phyloP scores from a whole-genome alignment of 2,329 filamentous ascomycete species.

The Aspergillus sp. region DNA sequence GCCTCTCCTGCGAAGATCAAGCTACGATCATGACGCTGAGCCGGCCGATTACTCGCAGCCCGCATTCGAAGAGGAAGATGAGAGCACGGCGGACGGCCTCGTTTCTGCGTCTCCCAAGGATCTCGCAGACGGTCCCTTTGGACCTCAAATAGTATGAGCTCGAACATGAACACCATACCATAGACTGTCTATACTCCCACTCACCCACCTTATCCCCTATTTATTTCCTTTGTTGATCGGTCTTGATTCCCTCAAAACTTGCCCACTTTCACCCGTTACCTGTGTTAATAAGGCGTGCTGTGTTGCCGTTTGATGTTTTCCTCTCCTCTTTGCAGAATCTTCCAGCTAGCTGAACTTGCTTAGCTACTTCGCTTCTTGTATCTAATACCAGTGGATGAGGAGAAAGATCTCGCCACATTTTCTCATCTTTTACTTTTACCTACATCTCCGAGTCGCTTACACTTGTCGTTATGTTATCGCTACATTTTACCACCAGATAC shows the following conservation, averaged over 20 bases:
- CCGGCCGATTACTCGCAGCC: constrained; percentile 52
- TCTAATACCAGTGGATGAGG: constrained; percentile 11
- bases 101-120: constrained; percentile 41
- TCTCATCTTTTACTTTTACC: constrained; percentile 10
- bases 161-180: neutral
- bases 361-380: constrained; percentile 11
- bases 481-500: neutral
- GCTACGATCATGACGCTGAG: constrained; percentile 65
- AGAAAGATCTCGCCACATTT: neutral
- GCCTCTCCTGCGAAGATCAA: constrained; percentile 59
- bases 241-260: constrained; percentile 12
- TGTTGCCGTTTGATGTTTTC: neutral
- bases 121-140: constrained; percentile 35
- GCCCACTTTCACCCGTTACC: neutral
- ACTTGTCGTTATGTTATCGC: neutral
- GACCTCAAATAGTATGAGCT: constrained; percentile 31
- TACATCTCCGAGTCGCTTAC: neutral
- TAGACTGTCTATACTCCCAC: constrained; percentile 21
- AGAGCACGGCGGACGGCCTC: constrained; percentile 51
- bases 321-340: neutral
- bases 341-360: constrained; percentile 8
- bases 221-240: constrained; percentile 14
- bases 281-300: constrained; percentile 10
- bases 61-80: constrained; percentile 57
- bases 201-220: constrained; percentile 6